Base-by-base conservation (phyloP, 2,329 filamentous ascomycete species). In the Aureobasidium sp. region DNA sequence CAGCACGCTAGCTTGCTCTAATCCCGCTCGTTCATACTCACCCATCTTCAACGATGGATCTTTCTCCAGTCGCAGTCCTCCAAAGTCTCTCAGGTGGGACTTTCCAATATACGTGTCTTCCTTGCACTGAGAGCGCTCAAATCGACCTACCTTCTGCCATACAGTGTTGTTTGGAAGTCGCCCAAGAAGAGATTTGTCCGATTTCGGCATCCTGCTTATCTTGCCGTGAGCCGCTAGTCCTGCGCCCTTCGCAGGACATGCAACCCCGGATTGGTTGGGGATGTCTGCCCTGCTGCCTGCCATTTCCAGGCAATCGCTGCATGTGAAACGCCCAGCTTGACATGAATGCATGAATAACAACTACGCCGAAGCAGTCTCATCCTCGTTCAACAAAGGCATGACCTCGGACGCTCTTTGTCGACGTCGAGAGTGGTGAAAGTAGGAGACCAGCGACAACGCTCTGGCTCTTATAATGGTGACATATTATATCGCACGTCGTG, bases 211-310 rank as follows among this genome's bases (percentile, higher is more conserved):
- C 39, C 53, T 57, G 53, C 53, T 57, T 57, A 57, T 57, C 53
- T 57, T 40, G 53, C 27, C 39, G 53, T 27, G 17, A 27, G 24
- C 39, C 53, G 53, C 53, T 57, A 57, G 53, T 57, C 45, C 39
- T 57, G 53, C 53, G 53, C 53, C 53, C 53, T 57, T 44, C 27
- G 15, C 11, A 45, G 27, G 29, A 45, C 53, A 57, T 42, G 3
- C 49, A 42, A 45, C 53, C 53, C 53, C n/a, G 39, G 39, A 57
- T 57, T 57, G 53, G 53, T 57, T 57, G 40, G 53, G 53, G 40
- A 19, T 14, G n/a, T 35, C 29, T 33, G 53, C 53, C 39, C 53
- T 44, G 53, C 53, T 57, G 53, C 53, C 53, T 57, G 53, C 39
- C 39, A 54, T 35, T 45, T 40, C 24, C 22, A 54, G 52, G 52